These are phyloP conservation scores for Halenospora varia DNA, from an alignment of 495 filamentous ascomycete species.

Conservation along the genomic window DNA sequence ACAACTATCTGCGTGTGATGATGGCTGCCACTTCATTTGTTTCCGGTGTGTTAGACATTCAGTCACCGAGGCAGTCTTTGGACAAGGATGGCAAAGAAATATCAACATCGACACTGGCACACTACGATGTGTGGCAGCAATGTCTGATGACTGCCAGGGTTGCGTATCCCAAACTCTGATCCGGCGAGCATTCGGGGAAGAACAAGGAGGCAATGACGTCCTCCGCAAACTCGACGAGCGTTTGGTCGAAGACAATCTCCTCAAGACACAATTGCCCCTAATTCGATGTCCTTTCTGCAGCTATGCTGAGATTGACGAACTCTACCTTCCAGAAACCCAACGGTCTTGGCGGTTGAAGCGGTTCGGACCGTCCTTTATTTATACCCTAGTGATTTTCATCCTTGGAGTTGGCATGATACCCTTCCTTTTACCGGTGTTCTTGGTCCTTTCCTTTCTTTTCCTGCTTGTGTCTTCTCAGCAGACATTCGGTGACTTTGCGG, in stretches of 20 bases:
- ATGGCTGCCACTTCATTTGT: constrained; percentile 76
- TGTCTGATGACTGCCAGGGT: constrained; percentile 65
- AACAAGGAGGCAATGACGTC: constrained; percentile 63
- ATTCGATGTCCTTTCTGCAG: constrained; percentile 85
- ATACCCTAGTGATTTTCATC: constrained; percentile 37
- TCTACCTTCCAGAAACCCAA: constrained; percentile 53
- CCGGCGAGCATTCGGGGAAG: constrained; percentile 63
- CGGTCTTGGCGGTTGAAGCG: constrained; percentile 45
- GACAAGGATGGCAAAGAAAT: constrained; percentile 84
- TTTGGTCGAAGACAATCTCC: constrained; percentile 64
- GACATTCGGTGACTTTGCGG: constrained; percentile 31
- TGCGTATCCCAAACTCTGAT: constrained; percentile 63
- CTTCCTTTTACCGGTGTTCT: constrained; percentile 47
- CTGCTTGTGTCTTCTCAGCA: constrained; percentile 35
- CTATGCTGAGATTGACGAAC: constrained; percentile 84
- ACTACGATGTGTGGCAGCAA: constrained; percentile 76
- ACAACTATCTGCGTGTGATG: constrained; percentile 69
- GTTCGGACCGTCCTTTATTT: constrained; percentile 31
- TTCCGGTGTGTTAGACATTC: constrained; percentile 76
- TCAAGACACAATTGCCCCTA: constrained; percentile 68
- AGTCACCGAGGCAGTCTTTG: constrained; percentile 81
- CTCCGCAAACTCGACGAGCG: constrained; percentile 71
- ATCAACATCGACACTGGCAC: constrained; percentile 66
- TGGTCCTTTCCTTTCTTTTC: constrained; percentile 33
- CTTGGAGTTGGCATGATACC: constrained; percentile 42